Conservation (phyloP, 164 flowering plant genomes). For the Tinospora cordifolia region DNA sequence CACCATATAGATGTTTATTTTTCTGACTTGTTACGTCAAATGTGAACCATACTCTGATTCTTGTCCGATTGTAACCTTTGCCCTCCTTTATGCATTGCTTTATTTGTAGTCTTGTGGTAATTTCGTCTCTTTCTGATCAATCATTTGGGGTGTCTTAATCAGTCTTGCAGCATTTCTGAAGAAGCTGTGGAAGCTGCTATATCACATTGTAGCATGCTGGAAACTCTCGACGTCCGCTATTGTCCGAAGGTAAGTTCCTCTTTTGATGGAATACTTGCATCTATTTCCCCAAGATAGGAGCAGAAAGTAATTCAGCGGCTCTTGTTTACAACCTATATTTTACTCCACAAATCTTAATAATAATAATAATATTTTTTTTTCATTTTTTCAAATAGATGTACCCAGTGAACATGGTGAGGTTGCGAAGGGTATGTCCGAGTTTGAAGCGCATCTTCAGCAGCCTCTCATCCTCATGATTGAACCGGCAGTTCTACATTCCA, state of each 20-base stretch:
- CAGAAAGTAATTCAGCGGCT: background rate
- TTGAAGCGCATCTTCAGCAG: conserved; percentile 87
- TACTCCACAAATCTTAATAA: background rate
- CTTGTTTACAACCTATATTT: background rate
- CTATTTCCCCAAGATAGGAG: background rate
- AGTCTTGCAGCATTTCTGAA: conserved; percentile 80
- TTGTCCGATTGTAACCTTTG: background rate
- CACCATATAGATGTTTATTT: no score
- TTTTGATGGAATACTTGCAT: background rate
- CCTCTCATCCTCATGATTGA: conserved; percentile 28
- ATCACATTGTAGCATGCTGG: conserved; percentile 67
- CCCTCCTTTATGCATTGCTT: background rate
- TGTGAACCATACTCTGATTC: background rate
- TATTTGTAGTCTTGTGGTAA: conserved; percentile 1
- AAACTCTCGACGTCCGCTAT: conserved; percentile 88
- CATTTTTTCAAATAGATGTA: conserved; percentile 32
- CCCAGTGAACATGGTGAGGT: conserved; percentile 46
- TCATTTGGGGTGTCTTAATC: conserved; percentile 11
- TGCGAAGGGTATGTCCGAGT: conserved; percentile 67
- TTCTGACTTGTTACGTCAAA: background rate
- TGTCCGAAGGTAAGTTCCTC: conserved; percentile 66
- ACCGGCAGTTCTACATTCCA: background rate
- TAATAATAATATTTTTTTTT: background rate
- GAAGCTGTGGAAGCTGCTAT: conserved; percentile 65
- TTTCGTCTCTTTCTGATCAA: background rate